Evolutionary conservation across 106 monocot genomes (phyloP), one percentile per base, ranked within the genome.

Genomic region (Apostasia ramifera): DNA sequence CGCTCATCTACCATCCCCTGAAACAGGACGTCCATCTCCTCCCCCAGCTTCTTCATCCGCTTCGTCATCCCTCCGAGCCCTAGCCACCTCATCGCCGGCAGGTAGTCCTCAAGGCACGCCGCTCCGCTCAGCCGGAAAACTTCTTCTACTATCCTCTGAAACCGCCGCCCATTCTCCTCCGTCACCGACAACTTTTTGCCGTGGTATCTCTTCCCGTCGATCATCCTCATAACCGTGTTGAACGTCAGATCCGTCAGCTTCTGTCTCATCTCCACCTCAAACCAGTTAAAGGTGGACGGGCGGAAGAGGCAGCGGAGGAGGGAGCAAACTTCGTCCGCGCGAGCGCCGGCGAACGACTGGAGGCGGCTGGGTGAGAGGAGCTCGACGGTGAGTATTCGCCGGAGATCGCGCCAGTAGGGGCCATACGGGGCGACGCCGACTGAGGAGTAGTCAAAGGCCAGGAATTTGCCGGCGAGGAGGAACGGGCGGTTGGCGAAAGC

Each of bases 51-150:
- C 45, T 43, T 45, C 43, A 63, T 44, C 42, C 60, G n/a, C 54
- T 53, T 59, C 63, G 8, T 53, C 55, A 39, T 5, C 11, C 74
- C 55, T 8, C 4, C 4, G 53, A 55, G 47, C 11, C 50, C 69
- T 6, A 75, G 9, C 66, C 61, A 53, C 5, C 46, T 5, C 13
- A 75, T 1, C 10, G 59, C 46, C 2, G 80, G 80, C 12, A 81
- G 46, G 65, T 71, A 81, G 11, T 81, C 80, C 42, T 41, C 50
- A 6, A 67, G 1, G 3, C 66, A 66, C 13, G 80, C 71, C 0
- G 43, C 41, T 4, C 71, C 71, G 12, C 39, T 8, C 37, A 71
- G 9, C 4, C 8, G 0, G 8, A 59, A 12, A 1, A 40, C 9
- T 40, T 71, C 75, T 37, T 76, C 59, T 13, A 71, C 53, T 12